Evolutionary conservation across 106 monocot genomes (phyloP), one percentile per base, ranked within the genome.

Genomic region (Dactylorhiza incarnata): DNA sequence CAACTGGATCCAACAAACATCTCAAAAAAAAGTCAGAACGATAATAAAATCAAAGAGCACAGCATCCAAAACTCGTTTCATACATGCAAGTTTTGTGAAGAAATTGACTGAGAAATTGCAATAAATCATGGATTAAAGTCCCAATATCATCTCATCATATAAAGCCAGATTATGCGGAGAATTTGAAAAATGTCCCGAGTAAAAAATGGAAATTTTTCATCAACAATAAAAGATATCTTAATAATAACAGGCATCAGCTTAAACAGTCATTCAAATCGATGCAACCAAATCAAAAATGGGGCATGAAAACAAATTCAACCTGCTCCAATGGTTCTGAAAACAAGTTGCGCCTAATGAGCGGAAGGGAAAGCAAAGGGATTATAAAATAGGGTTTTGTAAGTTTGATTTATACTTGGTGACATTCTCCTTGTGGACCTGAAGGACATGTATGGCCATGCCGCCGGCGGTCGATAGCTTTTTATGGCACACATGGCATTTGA

Each of bases 381-480:
- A 43, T 7, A 71, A n/a, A 71, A 48, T 37, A 19, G 19, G 20
- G 46, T 20, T 23, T 72, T 17, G 6, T 12, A 17, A 49, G 72
- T 48, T 49, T 72, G 49, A 72, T 48, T 49, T 22, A 72, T 87
- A 96, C 96, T 93, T 96, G 75, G 91, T 86, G 81, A 97, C 96
- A 63, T 75, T 80, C 79, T 95, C 95, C 82, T 95, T 95, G 78
- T 95, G 95, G 78, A 95, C 95, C 87, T 95, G 96, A 74, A 97
- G 91, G 45, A 97, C 96, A 50, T 97, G 96, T 77, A 97, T 97
- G 68, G 93, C 89, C 96, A 97, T 97, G 75, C 96, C 96, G 10
- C 89, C 79, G 53, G 96, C 96, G 20, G 96, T 97, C 76, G 93
- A 97, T 76, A 97, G 96, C 83, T 97, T 97, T 87, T 97, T 97